A percentile compares a stretch with the other conserved stretches of the same genome.
These are phyloP conservation scores for Endocalyx cinctus DNA, from an alignment of 2,329 filamentous ascomycete species.

Conservation along the genomic window DNA sequence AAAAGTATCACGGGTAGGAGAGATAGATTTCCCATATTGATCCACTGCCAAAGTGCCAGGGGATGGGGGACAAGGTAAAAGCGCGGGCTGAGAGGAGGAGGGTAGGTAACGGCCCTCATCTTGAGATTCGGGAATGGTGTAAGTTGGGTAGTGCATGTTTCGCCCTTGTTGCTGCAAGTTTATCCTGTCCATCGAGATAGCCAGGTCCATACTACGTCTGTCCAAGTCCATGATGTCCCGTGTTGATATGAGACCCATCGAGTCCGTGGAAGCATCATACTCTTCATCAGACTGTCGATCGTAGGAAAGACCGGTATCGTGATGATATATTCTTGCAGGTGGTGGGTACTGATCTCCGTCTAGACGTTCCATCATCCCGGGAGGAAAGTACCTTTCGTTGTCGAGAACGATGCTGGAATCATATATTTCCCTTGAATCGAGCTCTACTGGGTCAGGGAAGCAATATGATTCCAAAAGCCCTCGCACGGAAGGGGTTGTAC, in stretches of 20 bases:
- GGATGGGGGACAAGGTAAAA: no score
- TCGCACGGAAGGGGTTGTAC: constrained; percentile 44
- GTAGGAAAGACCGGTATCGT: constrained; percentile 25
- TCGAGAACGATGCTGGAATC: constrained; percentile 24
- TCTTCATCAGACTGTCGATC: constrained; percentile 34
- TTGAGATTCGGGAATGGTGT: constrained; percentile 32
- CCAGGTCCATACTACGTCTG: constrained; percentile 33
- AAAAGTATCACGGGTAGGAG: constrained; percentile 37
- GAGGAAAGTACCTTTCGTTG: constrained; percentile 38
- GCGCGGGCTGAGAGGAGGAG: constrained; percentile 29
- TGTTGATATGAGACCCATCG: constrained; percentile 49
- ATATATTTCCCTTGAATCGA: constrained; percentile 32
- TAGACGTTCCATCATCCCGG: constrained; percentile 33
- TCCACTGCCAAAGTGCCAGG: no score
- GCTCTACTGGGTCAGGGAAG: constrained; percentile 15
- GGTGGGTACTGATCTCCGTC: constrained; percentile 27
- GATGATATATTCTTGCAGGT: constrained; percentile 14
- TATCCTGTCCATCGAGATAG: constrained; percentile 36
- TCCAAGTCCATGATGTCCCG: constrained; percentile 48
- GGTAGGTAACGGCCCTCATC: constrained; percentile 29
- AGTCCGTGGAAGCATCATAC: constrained; percentile 22
- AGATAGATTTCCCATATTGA: no score
- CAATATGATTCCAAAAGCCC: constrained; percentile 43
- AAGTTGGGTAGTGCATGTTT: constrained; percentile 20
- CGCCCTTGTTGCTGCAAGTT: constrained; percentile 31